Percentiles rank a stretch among this genome's conserved stretches.
Evolutionary conservation across 2,329 filamentous ascomycete genomes (phyloP).

Genomic region (Rhinocladiella similis): DNA sequence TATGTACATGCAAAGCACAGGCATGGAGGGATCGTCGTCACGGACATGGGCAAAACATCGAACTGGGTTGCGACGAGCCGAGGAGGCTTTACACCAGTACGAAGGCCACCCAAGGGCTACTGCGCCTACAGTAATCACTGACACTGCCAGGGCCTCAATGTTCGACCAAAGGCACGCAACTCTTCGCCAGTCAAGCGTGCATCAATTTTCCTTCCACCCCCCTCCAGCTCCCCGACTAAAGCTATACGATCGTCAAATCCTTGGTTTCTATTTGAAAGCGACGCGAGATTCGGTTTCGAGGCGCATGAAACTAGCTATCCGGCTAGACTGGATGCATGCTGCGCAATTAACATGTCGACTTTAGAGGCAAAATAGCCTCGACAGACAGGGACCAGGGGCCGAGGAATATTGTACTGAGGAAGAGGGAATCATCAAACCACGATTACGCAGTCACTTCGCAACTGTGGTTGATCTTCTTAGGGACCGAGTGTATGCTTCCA

Average conservation of each 20-base stretch:
- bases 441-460: not conserved
- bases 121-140: no score
- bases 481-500: no score
- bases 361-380: not conserved
- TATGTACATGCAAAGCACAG: no score
- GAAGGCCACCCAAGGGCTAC: not conserved
- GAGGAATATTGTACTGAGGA: not conserved
- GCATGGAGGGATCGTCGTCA: no score
- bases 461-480: no score
- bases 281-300: conserved; percentile 3
- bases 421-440: not conserved
- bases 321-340: not conserved
- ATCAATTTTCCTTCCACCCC: not conserved
- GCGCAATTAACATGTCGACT: not conserved
- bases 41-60: no score
- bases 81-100: not conserved
- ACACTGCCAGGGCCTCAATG: no score
- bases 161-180: not conserved
- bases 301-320: not conserved
- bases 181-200: not conserved
- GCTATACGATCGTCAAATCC: not conserved
- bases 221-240: no score
- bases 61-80: no score
- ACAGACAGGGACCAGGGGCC: not conserved
- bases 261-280: not conserved